Percentiles rank a stretch among this genome's conserved stretches.
These are phyloP conservation scores for Cucumis hystrix DNA, from an alignment of 306 rosid species.

Conservation along the genomic window DNA sequence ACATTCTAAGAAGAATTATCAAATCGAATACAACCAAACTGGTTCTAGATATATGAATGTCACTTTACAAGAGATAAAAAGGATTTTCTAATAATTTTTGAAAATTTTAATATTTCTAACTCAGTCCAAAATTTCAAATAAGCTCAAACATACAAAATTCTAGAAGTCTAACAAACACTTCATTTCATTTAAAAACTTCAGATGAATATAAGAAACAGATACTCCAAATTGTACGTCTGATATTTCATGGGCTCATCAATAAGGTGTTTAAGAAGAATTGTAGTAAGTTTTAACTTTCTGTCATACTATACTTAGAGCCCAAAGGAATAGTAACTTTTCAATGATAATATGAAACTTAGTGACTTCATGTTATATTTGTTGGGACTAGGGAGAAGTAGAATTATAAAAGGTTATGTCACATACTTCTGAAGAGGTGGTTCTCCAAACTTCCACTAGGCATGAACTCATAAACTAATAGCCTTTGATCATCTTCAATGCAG, in stretches of 20 bases:
- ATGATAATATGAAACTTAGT: not conserved
- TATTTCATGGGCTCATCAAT: not conserved
- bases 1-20: no score
- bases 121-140: no score
- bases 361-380: not conserved
- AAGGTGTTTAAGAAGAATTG: not conserved
- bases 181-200: not conserved
- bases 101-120: no score
- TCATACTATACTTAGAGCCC: no score
- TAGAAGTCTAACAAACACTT: not conserved
- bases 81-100: no score
- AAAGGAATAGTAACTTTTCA: not conserved
- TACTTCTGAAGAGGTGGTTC: constrained; percentile 97
- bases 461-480: constrained; percentile 85
- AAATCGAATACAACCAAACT: no score
- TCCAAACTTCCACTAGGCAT: constrained; percentile 99
- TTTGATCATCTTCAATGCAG: constrained; percentile 89
- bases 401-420: constrained; percentile 15
- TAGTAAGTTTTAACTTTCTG: not conserved
- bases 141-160: not conserved
- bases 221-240: not conserved
- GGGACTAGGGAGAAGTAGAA: not conserved
- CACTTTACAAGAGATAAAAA: no score
- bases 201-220: not conserved
- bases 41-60: no score